These are phyloP conservation scores for Rhamnella rubrinervis DNA, from an alignment of 331 rosid genomes.

Conservation along the genomic window DNA sequence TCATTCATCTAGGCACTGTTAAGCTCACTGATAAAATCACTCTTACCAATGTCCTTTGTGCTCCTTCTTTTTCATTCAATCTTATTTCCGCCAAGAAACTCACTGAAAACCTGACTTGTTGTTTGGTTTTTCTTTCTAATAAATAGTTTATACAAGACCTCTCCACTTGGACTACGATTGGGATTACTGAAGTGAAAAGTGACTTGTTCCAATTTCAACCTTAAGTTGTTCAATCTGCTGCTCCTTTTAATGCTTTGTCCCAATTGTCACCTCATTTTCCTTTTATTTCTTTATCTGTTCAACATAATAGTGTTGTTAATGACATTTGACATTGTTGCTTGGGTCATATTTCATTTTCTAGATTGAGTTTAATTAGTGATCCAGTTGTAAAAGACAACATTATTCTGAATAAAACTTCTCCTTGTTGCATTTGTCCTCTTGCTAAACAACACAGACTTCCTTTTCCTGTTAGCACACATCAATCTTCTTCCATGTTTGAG, in stretches of 20 bases:
- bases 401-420: not conserved
- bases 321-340: too few species aligned
- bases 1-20: not conserved
- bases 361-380: too few species aligned
- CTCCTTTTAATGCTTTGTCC: too few species aligned
- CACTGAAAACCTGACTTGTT: not conserved
- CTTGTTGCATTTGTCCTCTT: conserved; percentile 5
- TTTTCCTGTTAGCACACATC: not conserved
- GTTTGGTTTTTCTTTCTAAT: not conserved
- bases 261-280: too few species aligned
- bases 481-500: conserved; percentile 4
- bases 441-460: conserved; percentile 1
- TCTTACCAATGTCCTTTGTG: not conserved
- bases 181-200: not conserved
- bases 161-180: not conserved
- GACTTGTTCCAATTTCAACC: too few species aligned
- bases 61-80: not conserved
- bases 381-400: too few species aligned
- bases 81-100: not conserved
- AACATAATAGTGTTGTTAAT: too few species aligned
- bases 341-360: too few species aligned
- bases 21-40: not conserved
- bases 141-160: not conserved
- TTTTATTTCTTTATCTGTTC: too few species aligned
- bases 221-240: too few species aligned